phyloP scores from a whole-genome alignment of 768 basidiomycete species.

The Hypsizygus marmoreus region DNA sequence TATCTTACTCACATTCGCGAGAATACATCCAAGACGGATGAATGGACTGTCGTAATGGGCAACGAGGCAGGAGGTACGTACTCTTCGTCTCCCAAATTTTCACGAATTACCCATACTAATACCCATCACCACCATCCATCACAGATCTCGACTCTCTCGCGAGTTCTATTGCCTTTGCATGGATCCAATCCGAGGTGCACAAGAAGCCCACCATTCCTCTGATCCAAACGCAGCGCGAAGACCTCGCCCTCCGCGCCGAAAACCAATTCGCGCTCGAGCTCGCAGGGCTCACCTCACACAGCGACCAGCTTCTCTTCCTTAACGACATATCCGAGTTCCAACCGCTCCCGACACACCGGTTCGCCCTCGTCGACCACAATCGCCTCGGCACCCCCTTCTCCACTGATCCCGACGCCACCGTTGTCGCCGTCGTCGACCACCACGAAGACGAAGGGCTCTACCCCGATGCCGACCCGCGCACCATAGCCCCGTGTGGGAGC shows the following conservation, averaged over 20 bases:
- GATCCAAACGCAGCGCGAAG: conserved; percentile 63
- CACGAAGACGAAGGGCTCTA: conserved; percentile 62
- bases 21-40: conserved; percentile 41
- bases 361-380: conserved; percentile 94
- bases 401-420: conserved; percentile 36
- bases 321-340: conserved; percentile 59
- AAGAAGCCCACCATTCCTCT: conserved; percentile 69
- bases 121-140: background rate
- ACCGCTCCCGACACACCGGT: conserved; percentile 54
- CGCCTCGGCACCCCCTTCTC: conserved; percentile 51
- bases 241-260: conserved; percentile 82
- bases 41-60: conserved; percentile 90
- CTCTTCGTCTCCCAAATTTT: background rate
- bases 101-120: background rate
- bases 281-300: conserved; percentile 52
- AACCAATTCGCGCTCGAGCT: conserved; percentile 76
- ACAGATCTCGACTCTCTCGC: conserved; percentile 91
- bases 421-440: conserved; percentile 68
- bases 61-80: conserved; percentile 92
- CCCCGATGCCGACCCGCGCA: conserved; percentile 66
- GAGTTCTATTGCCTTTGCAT: conserved; percentile 82
- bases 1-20: conserved; percentile 61
- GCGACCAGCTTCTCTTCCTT: conserved; percentile 62
- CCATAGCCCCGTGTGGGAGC: conserved; percentile 73
- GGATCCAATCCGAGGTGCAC: conserved; percentile 61